Evolutionary conservation across 768 basidiomycete genomes (phyloP), one percentile per base, ranked within the genome.

Genomic region (Rhodosporidiobolus odoratus): DNA sequence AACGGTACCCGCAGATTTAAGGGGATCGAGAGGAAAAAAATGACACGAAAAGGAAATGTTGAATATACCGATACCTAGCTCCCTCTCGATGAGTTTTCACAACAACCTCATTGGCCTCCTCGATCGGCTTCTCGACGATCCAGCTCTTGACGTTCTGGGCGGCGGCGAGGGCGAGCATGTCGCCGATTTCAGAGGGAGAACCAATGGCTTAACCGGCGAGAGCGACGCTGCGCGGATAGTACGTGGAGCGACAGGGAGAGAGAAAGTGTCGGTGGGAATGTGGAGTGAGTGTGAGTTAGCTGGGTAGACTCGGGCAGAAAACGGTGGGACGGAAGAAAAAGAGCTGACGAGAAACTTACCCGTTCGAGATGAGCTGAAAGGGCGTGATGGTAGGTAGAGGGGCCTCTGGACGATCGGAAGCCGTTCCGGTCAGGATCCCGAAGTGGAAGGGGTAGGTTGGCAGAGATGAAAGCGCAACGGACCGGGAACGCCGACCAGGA

Each of bases 101-200:
- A 52, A 86, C 81, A 0, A 84, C 85, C 76, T 83, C 80, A 40
- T 48, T 78, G 53, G 45, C 75, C 57, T 74, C 72, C 48, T 76
- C 52, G 43, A 78, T 48, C 12, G 66, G 64, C 25, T 69, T 63
- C 73, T 77, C 76, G 64, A 73, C 58, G 70, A 82, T 78, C 81
- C 83, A 85, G 19, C 83, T 82, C 75, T 83, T 82, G 72, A 88
- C 79, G 2, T 80, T 79, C 78, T 87, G 84, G 72, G 84, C 80
- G 9, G 82, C 83, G 3, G 85, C 85, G 37, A 88, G 82, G 61
- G 85, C 78, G 48, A 87, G 81, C 87, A 88, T 88, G 63, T 83
- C 82, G 27, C 82, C 64, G 27, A 81, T 83, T n/a, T 17, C 23
- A n/a, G 23, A 6, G 16, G 37, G 21, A 25, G 35, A 30, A 25